Evolutionary conservation across 2,329 filamentous ascomycete species (phyloP), one percentile per base, ranked within the genome.

Genomic region (Venturia pyrina): DNA sequence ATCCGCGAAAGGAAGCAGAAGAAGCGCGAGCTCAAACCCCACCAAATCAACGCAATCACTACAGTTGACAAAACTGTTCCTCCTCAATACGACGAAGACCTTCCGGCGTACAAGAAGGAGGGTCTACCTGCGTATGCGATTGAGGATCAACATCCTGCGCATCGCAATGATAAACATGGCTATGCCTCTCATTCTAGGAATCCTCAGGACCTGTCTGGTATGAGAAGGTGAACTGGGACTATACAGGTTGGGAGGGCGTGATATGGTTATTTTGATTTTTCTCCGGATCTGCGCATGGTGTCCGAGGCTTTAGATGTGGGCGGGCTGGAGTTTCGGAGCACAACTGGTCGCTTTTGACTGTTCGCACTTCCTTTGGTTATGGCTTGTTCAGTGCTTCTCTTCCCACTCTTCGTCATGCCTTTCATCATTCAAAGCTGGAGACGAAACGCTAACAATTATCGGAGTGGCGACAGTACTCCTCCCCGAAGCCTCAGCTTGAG

Each of bases 21-120:
- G 32, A 61, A 61, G 15, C 59, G 59, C 11, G 59, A 41, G n/a
- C 41, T 61, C n/a, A 61, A 61, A 61, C 32, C 32, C 24, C 59
- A 61, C n/a, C 19, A 61, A 61, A 3, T 13, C 21, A 21, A 28
- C 4, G 10, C 15, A 6, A 10, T 53, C 11, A 6, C 21, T 4
- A 28, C 21, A 28, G 8, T 28, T 3, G 21, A 28, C 10, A 21
- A 21, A 24, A 15, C 48, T 17, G 21, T 8, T 21, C 48, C 21
- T 28, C 21, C 48, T 28, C 21, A 28, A 11, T 21, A 53, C 48
- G 44, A 53, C 48, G 21, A 53, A 53, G 21, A 53, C 10, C 48
- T 24, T 53, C 21, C 21, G 21, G 24, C 48, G 7, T 53, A 53
- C 21, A 21, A 53, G 10, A 15, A 53, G 13, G 48, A 53, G 48